Base-by-base conservation (phyloP, 2,329 filamentous ascomycete species). In the Ceratocystis colombiana region DNA sequence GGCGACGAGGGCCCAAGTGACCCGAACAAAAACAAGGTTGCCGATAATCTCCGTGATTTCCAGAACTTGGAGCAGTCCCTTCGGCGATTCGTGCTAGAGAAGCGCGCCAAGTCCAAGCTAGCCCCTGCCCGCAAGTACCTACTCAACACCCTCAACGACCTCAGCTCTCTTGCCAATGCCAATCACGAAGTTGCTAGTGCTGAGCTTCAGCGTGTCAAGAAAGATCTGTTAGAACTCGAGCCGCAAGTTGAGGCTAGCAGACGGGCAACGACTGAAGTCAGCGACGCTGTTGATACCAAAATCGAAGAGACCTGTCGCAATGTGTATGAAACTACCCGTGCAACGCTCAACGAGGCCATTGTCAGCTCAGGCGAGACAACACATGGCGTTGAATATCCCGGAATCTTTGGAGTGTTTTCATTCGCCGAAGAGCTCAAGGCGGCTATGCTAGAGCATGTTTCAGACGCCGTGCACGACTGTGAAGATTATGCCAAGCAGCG, bases 51-150 rank as follows among this genome's bases (percentile, higher is more conserved):
- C 10, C 84, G 87, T 68, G 92, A 97, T 72, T 99, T 99, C 73
- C 88, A 93, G 72, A 87, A 88, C 64, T 81, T 99, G 4, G 94
- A 99, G 75, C 85, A 89, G 70, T 94, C 94, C 2, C 76, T 99
- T 46, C 84, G 94, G 68, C 86, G 92, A 57, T 99, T 99, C 71
- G 94, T 99, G 6, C 81, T 99, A 30, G 94, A 99, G 74, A 97
- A 97, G 79, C 85, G 94, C 66, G 91, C 94, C 61, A 85, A 91
- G 37, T 97, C 94, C 7, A 99, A 99, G 78, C 82, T 99, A 68
- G 93, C 94, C 0, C 94, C 94, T 4, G 94, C 94, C 5, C 92
- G 91, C 76, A 97, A 93, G 1, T 99, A 99, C 73, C 84, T 99
- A 0, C 79, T 96, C 71, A 99, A 99, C 74, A 88, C 97, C 30